Conservation (phyloP, 495 filamentous ascomycete species). For the Gamarada debralockiae region DNA sequence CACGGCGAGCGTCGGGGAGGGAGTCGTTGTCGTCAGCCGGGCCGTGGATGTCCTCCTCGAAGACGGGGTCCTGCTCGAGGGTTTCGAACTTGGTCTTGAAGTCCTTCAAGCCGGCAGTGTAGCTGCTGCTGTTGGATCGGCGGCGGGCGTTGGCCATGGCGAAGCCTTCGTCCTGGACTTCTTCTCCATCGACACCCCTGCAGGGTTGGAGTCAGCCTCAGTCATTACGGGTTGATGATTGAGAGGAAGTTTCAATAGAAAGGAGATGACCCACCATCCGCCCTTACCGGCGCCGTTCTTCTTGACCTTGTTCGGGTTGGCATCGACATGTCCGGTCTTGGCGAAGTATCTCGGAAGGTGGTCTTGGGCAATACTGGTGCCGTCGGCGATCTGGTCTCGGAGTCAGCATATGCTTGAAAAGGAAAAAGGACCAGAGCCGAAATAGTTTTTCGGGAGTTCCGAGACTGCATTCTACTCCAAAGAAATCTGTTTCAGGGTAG, state of each 20-base stretch:
- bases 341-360: slow-evolving; percentile 87
- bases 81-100: slow-evolving; percentile 89
- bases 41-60: slow-evolving; percentile 78
- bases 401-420: slow-evolving; percentile 2
- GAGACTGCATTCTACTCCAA: too few species aligned
- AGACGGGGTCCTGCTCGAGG: slow-evolving; percentile 80
- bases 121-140: slow-evolving; percentile 82
- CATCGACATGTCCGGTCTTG: slow-evolving; percentile 77
- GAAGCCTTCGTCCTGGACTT: slow-evolving; percentile 75
- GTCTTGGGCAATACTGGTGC: slow-evolving; percentile 36
- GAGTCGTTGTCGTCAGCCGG: slow-evolving; percentile 42
- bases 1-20: slow-evolving; percentile 27
- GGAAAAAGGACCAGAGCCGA: too few species aligned
- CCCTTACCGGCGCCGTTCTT: slow-evolving; percentile 91
- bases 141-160: slow-evolving; percentile 83
- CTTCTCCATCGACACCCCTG: slow-evolving; percentile 82
- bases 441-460: too few species aligned
- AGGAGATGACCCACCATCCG: slow-evolving; percentile 70
- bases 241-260: not conserved
- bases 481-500: too few species aligned
- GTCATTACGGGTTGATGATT: slow-evolving; percentile 7
- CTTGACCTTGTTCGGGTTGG: slow-evolving; percentile 89
- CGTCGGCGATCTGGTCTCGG: too few species aligned
- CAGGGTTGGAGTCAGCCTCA: slow-evolving; percentile 8
- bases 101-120: slow-evolving; percentile 54